Base-by-base conservation (phyloP, 2,329 filamentous ascomycete genomes). In the Pestalotiopsis sp. region DNA sequence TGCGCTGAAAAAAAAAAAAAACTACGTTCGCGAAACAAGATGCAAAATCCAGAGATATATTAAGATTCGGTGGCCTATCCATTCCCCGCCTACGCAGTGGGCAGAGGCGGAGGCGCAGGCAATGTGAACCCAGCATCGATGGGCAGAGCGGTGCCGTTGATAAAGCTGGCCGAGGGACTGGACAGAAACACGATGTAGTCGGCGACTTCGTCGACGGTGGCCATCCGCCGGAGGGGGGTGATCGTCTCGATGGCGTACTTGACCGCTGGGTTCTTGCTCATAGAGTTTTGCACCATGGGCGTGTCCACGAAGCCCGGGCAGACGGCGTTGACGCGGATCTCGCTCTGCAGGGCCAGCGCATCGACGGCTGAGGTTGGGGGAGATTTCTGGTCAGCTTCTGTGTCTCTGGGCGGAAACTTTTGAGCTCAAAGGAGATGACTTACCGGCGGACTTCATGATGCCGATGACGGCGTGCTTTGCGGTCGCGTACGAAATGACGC, bases 181-280 rank as follows among this genome's bases (percentile, higher is more conserved):
- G 31, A 64, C 20, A 64, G 17, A n/a, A 64, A 64, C 13, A 64
- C 27, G 11, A 64, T 36, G 3, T 23, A 23, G 17, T 64, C 62
- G 39, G 62, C 62, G 3, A 64, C 62, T n/a, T 64, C 62, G 17
- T 64, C 62, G 6, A 36, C n/a, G 13, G 39, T 49, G n/a, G 62
- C 62, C 6, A 14, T 23, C 23, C 62, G 62, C 4, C 23, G 12
- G 6, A 64, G 36, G 3, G 62, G 62, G 0, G 27, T 20, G 12
- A 36, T 20, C 12, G 36, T 20, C 4, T 20, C 7, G 17, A 62
- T 62, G 14, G 36, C n/a, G 6, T 36, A 20, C 20, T 17, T 17
- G 14, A 49, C 11, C 14, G 12, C 9, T 7, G 36, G 23, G 25
- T 41, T 39, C 11, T 39, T 9, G 5, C 23, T n/a, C 6, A 27